Conservation (phyloP, 768 basidiomycete genomes). For the Hericium erinaceus region DNA sequence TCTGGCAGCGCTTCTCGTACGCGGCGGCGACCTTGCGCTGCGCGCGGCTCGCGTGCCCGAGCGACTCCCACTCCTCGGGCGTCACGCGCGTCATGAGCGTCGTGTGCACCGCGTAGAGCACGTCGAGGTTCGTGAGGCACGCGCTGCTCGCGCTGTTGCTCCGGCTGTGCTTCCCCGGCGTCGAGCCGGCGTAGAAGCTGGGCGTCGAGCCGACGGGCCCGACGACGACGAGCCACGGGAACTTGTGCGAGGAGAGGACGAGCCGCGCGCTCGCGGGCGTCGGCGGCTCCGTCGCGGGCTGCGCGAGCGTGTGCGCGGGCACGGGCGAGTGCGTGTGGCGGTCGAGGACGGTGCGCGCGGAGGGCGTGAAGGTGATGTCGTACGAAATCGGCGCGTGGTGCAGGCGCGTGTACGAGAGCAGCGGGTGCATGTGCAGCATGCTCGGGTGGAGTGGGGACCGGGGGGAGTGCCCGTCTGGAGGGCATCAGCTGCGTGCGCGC, state of each 20-base stretch:
- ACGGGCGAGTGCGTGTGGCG: slow-evolving; percentile 44
- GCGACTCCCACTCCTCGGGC: slow-evolving; percentile 52
- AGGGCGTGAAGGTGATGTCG: slow-evolving; percentile 48
- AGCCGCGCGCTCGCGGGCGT: slow-evolving; percentile 35
- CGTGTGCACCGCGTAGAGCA: slow-evolving; percentile 50
- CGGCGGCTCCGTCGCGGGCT: slow-evolving; percentile 59
- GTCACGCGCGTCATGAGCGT: slow-evolving; percentile 49
- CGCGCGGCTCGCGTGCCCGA: slow-evolving; percentile 44
- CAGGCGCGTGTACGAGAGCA: slow-evolving; percentile 46
- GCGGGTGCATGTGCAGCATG: slow-evolving; percentile 51
- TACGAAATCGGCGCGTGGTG: slow-evolving; percentile 56
- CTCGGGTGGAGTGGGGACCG: slow-evolving; percentile 23
- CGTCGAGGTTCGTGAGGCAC: slow-evolving; percentile 51
- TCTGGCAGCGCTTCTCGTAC: slow-evolving; percentile 53
- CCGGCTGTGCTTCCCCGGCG: background rate
- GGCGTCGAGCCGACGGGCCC: slow-evolving; percentile 22
- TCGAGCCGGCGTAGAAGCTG: slow-evolving; percentile 19
- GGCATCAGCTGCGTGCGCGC: background rate
- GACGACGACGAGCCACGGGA: slow-evolving; percentile 55
- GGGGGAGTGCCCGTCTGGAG: slow-evolving; percentile 9
- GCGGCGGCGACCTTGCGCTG: slow-evolving; percentile 53
- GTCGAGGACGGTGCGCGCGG: slow-evolving; percentile 48
- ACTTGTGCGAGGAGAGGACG: slow-evolving; percentile 43
- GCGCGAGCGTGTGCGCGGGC: slow-evolving; percentile 44
- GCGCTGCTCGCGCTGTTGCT: slow-evolving; percentile 6